Evolutionary conservation across 2,329 filamentous ascomycete genomes (phyloP).

Genomic region (Aspergillus alliaceus): DNA sequence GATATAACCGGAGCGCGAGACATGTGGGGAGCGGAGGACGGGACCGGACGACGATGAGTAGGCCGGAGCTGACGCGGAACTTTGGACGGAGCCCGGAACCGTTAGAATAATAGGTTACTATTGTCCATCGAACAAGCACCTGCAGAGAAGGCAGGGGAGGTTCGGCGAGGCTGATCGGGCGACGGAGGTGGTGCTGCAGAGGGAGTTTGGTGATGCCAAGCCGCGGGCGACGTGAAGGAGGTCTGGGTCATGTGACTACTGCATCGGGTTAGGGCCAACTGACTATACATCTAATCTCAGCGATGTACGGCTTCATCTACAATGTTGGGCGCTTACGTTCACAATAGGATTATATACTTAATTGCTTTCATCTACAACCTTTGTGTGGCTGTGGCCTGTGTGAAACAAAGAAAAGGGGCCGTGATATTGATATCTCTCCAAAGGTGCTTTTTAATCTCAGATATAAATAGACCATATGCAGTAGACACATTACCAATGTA

Average conservation of each 20-base stretch:
- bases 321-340: not conserved
- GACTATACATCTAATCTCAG: not conserved
- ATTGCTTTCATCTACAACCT: no score
- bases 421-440: not conserved
- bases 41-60: constrained; percentile 29
- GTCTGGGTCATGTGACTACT: constrained; percentile 26
- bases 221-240: constrained; percentile 29
- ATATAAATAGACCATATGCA: not conserved
- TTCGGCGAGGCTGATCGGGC: constrained; percentile 16
- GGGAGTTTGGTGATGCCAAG: constrained; percentile 43
- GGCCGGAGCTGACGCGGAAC: constrained; percentile 25
- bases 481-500: not conserved
- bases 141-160: constrained; percentile 21
- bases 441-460: not conserved
- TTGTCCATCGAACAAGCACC: constrained; percentile 26
- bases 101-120: constrained; percentile 21
- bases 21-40: constrained; percentile 45
- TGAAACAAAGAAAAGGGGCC: not conserved
- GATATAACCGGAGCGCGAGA: constrained; percentile 44
- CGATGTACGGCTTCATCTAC: no score
- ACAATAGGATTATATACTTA: no score
- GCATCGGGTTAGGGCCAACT: not conserved
- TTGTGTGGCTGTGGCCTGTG: not conserved
- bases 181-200: constrained; percentile 28
- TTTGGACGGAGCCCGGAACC: constrained; percentile 18